phyloP scores from a whole-genome alignment of 306 rosid species.

The Rosa chinensis region DNA sequence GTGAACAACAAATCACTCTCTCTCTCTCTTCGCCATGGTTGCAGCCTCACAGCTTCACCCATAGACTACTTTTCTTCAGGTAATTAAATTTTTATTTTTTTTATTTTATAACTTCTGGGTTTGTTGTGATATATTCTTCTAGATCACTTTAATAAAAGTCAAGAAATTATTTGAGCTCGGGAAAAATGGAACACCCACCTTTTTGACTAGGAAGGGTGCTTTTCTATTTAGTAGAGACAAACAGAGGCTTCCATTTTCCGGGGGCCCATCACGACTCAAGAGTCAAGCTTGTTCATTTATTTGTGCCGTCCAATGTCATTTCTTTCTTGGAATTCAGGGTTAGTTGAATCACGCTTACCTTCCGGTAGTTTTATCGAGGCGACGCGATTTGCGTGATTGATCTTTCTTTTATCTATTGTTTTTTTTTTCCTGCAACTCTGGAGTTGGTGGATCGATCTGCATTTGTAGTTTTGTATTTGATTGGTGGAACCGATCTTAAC shows the following conservation, averaged over 20 bases:
- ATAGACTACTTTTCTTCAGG: background rate
- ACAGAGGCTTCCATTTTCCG: background rate
- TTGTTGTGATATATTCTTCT: background rate
- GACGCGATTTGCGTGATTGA: conserved; percentile 4
- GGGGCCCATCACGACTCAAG: background rate
- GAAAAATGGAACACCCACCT: background rate
- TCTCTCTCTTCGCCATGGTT: background rate
- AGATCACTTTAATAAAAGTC: background rate
- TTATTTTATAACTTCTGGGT: background rate
- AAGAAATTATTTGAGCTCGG: conserved; percentile 7
- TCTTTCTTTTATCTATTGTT: background rate
- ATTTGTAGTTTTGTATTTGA: background rate
- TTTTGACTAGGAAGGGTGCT: background rate
- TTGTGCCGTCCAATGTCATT: background rate
- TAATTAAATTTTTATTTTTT: background rate
- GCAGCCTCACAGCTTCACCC: background rate
- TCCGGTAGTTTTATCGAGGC: conserved; percentile 4
- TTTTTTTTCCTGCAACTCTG: too few relatives aligned
- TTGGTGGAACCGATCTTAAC: background rate
- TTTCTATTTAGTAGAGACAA: background rate
- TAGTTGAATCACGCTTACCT: conserved; percentile 8
- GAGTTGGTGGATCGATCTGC: background rate
- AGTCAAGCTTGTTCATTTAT: background rate
- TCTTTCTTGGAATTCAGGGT: background rate
- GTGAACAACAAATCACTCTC: background rate